Evolutionary conservation across 106 monocot genomes (phyloP), one percentile per base, ranked within the genome.

Genomic region (Dendrobium nobile): DNA sequence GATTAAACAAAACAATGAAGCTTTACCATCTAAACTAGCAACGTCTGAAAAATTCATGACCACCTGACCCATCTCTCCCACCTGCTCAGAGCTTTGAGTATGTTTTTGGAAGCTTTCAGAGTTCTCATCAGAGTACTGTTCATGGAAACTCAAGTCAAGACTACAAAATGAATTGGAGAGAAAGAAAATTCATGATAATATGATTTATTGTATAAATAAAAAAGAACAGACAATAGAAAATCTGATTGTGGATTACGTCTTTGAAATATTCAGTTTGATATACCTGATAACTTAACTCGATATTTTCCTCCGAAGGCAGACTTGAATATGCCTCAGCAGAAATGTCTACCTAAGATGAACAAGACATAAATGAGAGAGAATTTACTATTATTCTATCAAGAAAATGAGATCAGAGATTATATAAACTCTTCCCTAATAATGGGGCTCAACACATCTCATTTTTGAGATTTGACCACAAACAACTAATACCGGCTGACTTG

Each of bases 11-110:
- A 72, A 40, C 28, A 33, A 27, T 80, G 28, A 80, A 16, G 45
- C n/a, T 47, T 47, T 54, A 87, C 77, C 58, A 67, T 77, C 55
- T 56, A 73, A 61, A 79, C 42, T 79, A 37, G 19, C n/a, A 59
- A 55, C 43, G 2, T 61, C 9, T 47, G 51, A 33, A 18, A 54
- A 28, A 18, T 84, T 48, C 20, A 42, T 42, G 19, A 47, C 11
- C 13, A n/a, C 47, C 74, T 40, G n/a, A 15, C 74, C 74, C 13
- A 79, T 24, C 42, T 41, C 79, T 84, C 85, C 68, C 40, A 20
- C 26, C 56, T 72, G 19, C 68, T 59, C 79, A 58, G 64, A 40
- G 37, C 77, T 82, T 17, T 88, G 82, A 33, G 68, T 42, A 33
- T 44, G 18, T 75, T 45, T 78, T 82, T 78, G 65, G 67, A 16